Percentiles rank a stretch among this genome's conserved stretches.
Conservation (phyloP, 148 eudicot species). For the Camellia granthamiana region DNA sequence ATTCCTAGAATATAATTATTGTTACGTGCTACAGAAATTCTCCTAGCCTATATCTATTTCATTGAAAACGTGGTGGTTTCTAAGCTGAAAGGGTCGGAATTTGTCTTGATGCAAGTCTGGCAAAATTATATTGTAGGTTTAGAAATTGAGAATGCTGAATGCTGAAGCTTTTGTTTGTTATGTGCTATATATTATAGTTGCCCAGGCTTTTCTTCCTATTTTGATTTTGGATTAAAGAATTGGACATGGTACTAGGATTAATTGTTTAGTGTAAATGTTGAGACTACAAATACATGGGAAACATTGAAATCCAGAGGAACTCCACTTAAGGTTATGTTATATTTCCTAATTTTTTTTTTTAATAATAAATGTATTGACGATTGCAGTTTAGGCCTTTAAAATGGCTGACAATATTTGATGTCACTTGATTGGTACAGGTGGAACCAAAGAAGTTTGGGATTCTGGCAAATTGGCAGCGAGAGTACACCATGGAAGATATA, state of each 20-base stretch:
- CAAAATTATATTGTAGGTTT: not conserved
- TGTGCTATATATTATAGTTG: not conserved
- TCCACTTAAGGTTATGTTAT: not conserved
- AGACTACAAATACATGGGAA: not conserved
- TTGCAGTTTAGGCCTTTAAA: not conserved
- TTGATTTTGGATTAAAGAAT: not conserved
- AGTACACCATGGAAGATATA: conserved; percentile 61
- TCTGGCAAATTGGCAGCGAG: conserved; percentile 55
- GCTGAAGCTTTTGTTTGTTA: not conserved
- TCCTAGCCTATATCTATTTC: not conserved
- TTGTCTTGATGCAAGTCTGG: not conserved
- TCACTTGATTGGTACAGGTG: conserved; percentile 29
- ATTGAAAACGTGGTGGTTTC: not conserved
- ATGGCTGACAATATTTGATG: not conserved
- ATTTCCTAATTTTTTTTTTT: not conserved
- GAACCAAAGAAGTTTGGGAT: conserved; percentile 50
- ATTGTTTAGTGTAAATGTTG: not conserved
- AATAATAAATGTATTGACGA: not conserved
- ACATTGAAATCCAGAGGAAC: not conserved
- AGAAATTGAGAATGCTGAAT: not conserved
- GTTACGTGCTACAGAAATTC: not conserved
- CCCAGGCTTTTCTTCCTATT: not conserved
- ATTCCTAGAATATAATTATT: not conserved
- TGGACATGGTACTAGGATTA: not conserved
- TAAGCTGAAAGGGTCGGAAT: too few relatives aligned